Base-by-base conservation (phyloP, 345 rosid species). In the Gossypium mustelinum region DNA sequence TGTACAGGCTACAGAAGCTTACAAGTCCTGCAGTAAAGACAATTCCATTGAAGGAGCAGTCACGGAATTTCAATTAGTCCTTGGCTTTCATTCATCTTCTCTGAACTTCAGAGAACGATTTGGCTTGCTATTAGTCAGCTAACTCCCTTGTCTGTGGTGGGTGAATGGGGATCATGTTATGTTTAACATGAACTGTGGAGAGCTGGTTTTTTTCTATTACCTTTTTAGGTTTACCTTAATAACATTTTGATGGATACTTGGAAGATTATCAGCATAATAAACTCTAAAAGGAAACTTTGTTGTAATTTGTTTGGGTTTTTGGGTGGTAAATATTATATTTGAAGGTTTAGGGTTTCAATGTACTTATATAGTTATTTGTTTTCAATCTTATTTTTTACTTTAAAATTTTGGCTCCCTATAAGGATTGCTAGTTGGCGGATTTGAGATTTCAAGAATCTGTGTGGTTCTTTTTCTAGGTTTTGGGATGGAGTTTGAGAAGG, bases 391-490 rank as follows among this genome's bases (percentile, higher is more conserved):
- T 50, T 47, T 52, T 48, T 11, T 69, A 47, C 59, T 51, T 64
- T 8, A 59, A 39, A 66, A n/a, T 55, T 64, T 54, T 70, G 61
- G 50, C 73, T 61, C 14, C 66, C 20, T 56, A 22, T 62, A 72
- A 81, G 80, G 51, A 48, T 76, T 55, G 64, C 75, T 63, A 67
- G 61, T 57, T 71, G 69, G 16, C 5, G 44, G 61, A 55, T 66
- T 62, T 55, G 44, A 47, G 66, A 65, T 59, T 44, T 29, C 58
- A 68, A 68, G 74, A 39, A 60, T 79, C 12, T 51, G 4, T 17
- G 47, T 72, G 61, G 56, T 20, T 61, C 70, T 12, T 55, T 62
- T 54, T 54, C 0, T 52, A 20, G 45, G 57, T 61, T 69, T 44
- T 18, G 17, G 75, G 44, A 22, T 58, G 25, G 44, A 25, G 59